Conservation (phyloP, 2,329 filamentous ascomycete genomes). For the Fusarium sp. region DNA sequence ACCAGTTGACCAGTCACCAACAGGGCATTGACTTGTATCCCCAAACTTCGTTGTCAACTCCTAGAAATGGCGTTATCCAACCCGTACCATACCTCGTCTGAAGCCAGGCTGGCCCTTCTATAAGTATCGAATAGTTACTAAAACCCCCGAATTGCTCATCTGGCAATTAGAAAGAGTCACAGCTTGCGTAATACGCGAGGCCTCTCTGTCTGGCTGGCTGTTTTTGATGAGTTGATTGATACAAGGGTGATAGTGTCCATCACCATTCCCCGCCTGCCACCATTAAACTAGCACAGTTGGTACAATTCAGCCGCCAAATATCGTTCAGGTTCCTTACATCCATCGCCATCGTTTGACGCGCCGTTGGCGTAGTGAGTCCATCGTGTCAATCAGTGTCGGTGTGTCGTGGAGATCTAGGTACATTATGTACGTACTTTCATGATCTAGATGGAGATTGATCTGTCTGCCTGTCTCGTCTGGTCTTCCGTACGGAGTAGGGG, state of each 20-base stretch:
- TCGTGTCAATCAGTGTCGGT: constrained; percentile 35
- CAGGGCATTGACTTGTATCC: background rate
- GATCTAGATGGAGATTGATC: constrained; percentile 21
- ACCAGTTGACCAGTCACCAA: constrained; percentile 4
- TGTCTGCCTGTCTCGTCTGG: background rate
- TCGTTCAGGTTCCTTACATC: constrained; percentile 1
- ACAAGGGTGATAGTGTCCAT: constrained; percentile 25
- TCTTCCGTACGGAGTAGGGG: constrained; percentile 2
- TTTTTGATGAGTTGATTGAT: constrained; percentile 28
- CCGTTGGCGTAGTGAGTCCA: background rate
- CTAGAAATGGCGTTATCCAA: constrained; percentile 7
- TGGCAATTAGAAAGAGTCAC: constrained; percentile 34
- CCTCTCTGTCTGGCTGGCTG: constrained; percentile 36
- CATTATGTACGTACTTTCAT: background rate
- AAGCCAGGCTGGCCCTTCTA: constrained; percentile 30
- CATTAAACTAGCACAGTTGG: constrained; percentile 10
- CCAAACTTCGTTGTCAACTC: background rate
- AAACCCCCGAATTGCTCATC: constrained; percentile 3
- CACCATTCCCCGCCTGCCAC: constrained; percentile 30
- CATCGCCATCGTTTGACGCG: constrained; percentile 5
- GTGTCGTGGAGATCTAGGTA: constrained; percentile 12
- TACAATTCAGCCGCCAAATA: constrained; percentile 5
- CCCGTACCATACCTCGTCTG: constrained; percentile 7
- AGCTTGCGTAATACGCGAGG: constrained; percentile 46
- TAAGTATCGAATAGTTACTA: background rate